phyloP scores from a whole-genome alignment of 108 stramenopile genomes.

The Chaetoceros muelleri region DNA sequence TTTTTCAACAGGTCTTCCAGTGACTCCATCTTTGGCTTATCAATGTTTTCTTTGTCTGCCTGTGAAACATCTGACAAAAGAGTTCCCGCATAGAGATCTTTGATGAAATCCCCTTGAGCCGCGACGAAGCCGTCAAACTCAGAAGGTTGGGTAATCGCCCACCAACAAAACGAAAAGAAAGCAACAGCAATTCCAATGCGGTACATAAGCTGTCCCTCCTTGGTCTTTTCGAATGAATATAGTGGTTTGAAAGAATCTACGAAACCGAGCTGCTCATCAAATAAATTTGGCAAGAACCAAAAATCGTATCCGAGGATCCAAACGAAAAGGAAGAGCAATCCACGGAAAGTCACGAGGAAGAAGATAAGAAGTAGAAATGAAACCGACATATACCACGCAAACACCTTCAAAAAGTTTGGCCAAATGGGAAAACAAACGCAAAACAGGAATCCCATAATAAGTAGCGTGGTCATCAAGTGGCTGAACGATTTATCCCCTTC shows the following conservation, averaged over 20 bases:
- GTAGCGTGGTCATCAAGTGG: constrained; percentile 85
- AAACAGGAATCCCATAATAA: constrained; percentile 89
- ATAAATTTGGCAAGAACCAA: constrained; percentile 96
- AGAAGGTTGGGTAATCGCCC: constrained; percentile 97
- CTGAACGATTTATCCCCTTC: constrained; percentile 90
- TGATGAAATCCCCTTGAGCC: constrained; percentile 96
- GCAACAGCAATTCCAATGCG: constrained; percentile 85
- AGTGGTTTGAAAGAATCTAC: constrained; percentile 94
- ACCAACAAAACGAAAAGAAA: constrained; percentile 90
- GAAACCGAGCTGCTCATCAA: constrained; percentile 93
- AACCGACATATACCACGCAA: constrained; percentile 96
- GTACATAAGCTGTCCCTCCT: constrained; percentile 84
- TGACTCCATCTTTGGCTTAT: constrained; percentile 91
- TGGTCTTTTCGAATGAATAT: constrained; percentile 73
- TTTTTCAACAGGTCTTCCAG: constrained; percentile 91
- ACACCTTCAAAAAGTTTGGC: constrained; percentile 94
- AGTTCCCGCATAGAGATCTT: constrained; percentile 96
- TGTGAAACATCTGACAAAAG: constrained; percentile 92
- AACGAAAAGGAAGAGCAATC: constrained; percentile 80
- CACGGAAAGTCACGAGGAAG: constrained; percentile 77
- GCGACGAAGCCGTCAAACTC: constrained; percentile 97
- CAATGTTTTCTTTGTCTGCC: constrained; percentile 93
- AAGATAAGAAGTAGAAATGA: constrained; percentile 91
- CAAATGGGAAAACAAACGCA: constrained; percentile 98
- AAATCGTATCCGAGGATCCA: constrained; percentile 95